Base-by-base conservation (phyloP, 495 filamentous ascomycete genomes). In the Aspergillus bertholletiae region DNA sequence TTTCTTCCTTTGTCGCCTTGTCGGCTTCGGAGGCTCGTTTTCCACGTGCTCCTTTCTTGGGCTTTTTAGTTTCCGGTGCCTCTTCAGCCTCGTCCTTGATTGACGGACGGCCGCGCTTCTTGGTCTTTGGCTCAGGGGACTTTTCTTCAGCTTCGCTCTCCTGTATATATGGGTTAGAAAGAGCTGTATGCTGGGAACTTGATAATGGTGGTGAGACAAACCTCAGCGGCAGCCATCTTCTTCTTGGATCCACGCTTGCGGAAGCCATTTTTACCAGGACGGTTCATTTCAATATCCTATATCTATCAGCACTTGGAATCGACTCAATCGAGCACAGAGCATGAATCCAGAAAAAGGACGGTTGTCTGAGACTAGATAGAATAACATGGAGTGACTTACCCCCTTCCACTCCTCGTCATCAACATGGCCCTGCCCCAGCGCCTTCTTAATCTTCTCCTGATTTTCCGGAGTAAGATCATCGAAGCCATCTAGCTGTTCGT, bases 341-440 rank as follows among this genome's bases (percentile, higher is more conserved):
- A n/a, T n/a, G 37, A 40, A 40, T 13, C 37, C 7, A 27, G 37
- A n/a, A 17, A 18, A 23, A 24, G 30, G 4, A 46, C 40, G 27
- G 18, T 41, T 44, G 20, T 41, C 7, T 32, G 13, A 32, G 30
- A 2, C 3, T 12, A n/a, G 30, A 20, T n/a, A 53, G 23, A 32
- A 35, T 47, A 17, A 46, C 9, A 24, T 41, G 66, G 55, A 27
- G 55, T 8, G 65, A 69, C 86, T 73, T 77, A 93, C 89, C 0
- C 88, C 87, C 5, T 80, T 84, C 85, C 89, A 94, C 47, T 91
- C 90, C 30, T 85, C 84, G 49, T 88, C 80, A 55, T 84, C 82
- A 51, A 95, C 83, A 59, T 92, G 86, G 8, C 88, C 89, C 56
- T 87, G 75, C 23, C 76, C 77, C 8, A 95, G 49, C 15, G 84